Conservation (phyloP, 768 basidiomycete species). For the Russula compacta region DNA sequence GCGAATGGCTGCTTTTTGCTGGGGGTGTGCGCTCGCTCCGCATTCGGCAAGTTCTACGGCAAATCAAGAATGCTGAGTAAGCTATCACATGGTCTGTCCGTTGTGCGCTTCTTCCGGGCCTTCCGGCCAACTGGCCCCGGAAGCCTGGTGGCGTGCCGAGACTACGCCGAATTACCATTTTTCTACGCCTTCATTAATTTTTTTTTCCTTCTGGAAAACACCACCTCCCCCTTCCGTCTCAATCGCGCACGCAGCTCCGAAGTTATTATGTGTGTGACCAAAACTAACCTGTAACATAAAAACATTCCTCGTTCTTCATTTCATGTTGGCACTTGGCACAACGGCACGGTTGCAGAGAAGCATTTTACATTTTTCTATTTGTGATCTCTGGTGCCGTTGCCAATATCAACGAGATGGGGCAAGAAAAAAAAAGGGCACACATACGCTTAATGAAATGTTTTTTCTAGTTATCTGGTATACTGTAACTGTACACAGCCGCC, state of each 20-base stretch:
- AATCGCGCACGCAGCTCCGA: too few species aligned
- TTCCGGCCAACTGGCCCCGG: not conserved
- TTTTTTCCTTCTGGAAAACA: not conserved
- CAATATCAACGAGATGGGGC: not conserved
- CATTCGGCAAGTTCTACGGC: not conserved
- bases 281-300: not conserved
- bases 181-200: not conserved
- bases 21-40: not conserved
- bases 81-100: not conserved
- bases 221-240: too few species aligned
- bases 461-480: too few species aligned
- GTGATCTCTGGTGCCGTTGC: constrained; percentile 1
- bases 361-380: not conserved
- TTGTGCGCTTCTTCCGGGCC: not conserved
- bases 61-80: constrained; percentile 4
- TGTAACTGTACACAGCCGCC: too few species aligned
- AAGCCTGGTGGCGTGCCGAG: constrained; percentile 12
- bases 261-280: too few species aligned
- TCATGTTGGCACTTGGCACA: too few species aligned
- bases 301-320: not conserved
- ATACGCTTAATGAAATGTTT: not conserved
- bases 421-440: not conserved
- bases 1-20: too few species aligned
- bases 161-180: not conserved
- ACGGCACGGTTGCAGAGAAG: not conserved